Conservation (phyloP, 345 rosid genomes). For the Sonneratia caseolaris region DNA sequence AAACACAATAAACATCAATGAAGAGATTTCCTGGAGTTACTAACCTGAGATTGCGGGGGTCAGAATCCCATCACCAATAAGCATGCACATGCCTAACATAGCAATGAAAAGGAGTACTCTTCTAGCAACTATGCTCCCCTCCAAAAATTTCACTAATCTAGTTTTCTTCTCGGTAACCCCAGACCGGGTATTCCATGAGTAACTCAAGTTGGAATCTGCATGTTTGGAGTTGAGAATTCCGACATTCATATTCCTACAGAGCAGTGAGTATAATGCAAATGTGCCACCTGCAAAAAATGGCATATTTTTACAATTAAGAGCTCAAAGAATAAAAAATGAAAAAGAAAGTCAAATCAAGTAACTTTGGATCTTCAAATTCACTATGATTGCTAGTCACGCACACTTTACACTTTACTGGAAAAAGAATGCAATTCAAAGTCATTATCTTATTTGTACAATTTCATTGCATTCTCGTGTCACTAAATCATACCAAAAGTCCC, state of each 20-base stretch:
- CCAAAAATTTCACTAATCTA: slow-evolving; percentile 47
- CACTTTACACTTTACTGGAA: background rate
- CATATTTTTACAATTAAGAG: slow-evolving; percentile 6
- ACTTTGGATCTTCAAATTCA: background rate
- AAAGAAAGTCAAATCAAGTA: background rate
- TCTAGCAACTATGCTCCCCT: slow-evolving; percentile 43
- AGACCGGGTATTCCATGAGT: slow-evolving; percentile 8
- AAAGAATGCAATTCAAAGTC: background rate
- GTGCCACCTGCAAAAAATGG: slow-evolving; percentile 62
- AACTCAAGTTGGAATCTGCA: slow-evolving; percentile 13
- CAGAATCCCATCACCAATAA: slow-evolving; percentile 85
- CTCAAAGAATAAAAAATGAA: background rate
- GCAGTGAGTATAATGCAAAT: slow-evolving; percentile 72
- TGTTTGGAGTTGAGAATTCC: slow-evolving; percentile 37
- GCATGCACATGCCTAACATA: slow-evolving; percentile 83
- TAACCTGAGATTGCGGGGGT: slow-evolving; percentile 86
- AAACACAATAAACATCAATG: background rate
- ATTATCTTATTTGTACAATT: no score
- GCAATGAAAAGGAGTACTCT: slow-evolving; percentile 56
- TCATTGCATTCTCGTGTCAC: no score
- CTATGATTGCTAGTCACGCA: background rate
- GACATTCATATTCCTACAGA: slow-evolving; percentile 60
- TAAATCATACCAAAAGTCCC: no score
- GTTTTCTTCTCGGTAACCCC: slow-evolving; percentile 25
- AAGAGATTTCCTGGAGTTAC: background rate